Conservation (phyloP, 208 protist species). For the Leishmania martiniquensis region DNA sequence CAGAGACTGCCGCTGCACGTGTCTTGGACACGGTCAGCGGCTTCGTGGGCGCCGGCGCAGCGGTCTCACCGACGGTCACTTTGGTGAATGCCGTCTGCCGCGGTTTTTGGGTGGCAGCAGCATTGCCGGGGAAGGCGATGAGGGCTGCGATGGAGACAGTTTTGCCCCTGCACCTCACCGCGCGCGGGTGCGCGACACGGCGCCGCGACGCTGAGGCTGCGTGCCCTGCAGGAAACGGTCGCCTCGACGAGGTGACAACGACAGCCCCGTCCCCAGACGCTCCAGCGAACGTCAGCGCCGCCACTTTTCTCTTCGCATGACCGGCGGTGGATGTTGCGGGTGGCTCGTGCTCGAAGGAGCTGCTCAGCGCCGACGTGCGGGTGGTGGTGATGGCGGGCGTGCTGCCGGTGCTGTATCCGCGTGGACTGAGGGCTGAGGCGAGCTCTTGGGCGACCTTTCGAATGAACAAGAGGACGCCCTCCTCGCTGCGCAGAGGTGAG, state of each 20-base stretch:
- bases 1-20: not conserved
- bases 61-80: not conserved
- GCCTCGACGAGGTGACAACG: not conserved
- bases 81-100: not conserved
- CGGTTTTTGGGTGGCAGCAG: not conserved
- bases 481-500: not conserved
- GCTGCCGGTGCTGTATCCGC: slow-evolving; percentile 16
- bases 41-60: not conserved
- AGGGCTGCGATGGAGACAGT: not conserved
- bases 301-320: not conserved
- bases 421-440: slow-evolving; percentile 6
- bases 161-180: not conserved
- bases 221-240: not conserved
- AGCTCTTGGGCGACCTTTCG: slow-evolving; percentile 19
- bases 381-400: slow-evolving; percentile 22
- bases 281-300: not conserved
- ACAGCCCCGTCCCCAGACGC: not conserved
- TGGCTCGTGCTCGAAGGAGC: slow-evolving; percentile 16
- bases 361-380: slow-evolving; percentile 23
- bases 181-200: not conserved
- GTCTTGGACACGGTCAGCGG: not conserved
- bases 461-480: slow-evolving; percentile 15
- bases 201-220: not conserved
- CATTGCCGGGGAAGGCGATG: not conserved
- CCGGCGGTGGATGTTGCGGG: not conserved